A percentile compares a stretch with the other conserved stretches of the same genome.
Evolutionary conservation across 2,329 filamentous ascomycete species (phyloP).

Genomic region (Arthrobotrys sphaeroides): DNA sequence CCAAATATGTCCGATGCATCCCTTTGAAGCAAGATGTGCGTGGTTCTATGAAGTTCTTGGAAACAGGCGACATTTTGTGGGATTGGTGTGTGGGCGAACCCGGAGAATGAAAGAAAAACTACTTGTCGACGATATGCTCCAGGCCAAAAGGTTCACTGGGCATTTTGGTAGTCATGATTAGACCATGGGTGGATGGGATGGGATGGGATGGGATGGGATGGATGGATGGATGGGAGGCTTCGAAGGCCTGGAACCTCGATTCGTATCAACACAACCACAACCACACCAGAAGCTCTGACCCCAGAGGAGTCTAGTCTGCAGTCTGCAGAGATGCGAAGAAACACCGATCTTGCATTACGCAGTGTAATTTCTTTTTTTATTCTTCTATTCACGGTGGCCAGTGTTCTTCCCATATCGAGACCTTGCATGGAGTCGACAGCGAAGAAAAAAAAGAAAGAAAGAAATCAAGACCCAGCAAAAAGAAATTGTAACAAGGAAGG

Average conservation of each 20-base stretch:
- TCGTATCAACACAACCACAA: slow-evolving; percentile 19
- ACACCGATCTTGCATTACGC: background rate
- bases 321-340: too few relatives aligned
- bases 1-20: slow-evolving; percentile 37
- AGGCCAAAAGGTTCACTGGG: slow-evolving; percentile 14
- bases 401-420: slow-evolving; percentile 13
- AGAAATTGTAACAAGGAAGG: slow-evolving; percentile 36
- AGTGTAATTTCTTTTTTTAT: slow-evolving; percentile 18
- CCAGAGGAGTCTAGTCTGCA: background rate
- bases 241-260: background rate
- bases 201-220: background rate
- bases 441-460: too few relatives aligned
- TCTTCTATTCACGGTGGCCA: background rate
- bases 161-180: background rate
- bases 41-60: slow-evolving; percentile 13
- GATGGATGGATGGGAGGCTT: background rate
- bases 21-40: slow-evolving; percentile 42
- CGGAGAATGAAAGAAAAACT: slow-evolving; percentile 22
- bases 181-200: background rate
- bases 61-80: slow-evolving; percentile 20
- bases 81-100: slow-evolving; percentile 26
- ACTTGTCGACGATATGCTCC: background rate
- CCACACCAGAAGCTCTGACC: background rate
- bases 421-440: slow-evolving; percentile 40
- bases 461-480: slow-evolving; percentile 11